Percentiles rank a stretch among this genome's conserved stretches.
These are phyloP conservation scores for Diaporthe amygdali DNA, from an alignment of 2,329 filamentous ascomycete genomes.

Conservation along the genomic window DNA sequence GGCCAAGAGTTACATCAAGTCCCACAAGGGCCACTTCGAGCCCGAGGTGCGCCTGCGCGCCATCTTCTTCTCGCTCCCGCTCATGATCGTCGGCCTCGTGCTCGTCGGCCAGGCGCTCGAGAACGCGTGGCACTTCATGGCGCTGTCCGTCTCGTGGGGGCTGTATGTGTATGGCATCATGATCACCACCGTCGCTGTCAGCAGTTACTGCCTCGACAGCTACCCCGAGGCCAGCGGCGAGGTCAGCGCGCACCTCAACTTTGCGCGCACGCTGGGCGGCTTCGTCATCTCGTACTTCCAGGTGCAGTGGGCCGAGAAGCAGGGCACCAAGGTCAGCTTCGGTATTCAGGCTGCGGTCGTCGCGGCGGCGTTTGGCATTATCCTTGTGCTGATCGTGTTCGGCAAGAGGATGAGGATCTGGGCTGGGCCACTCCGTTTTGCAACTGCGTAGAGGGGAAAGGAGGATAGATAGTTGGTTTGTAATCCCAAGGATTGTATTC, in stretches of 20 bases:
- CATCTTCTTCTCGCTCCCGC: slow-evolving; percentile 50
- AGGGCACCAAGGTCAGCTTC: slow-evolving; percentile 49
- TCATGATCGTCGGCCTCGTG: slow-evolving; percentile 55
- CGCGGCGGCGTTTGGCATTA: slow-evolving; percentile 31
- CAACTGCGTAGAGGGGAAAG: slow-evolving; percentile 29
- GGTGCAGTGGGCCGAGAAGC: slow-evolving; percentile 51
- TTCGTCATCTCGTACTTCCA: slow-evolving; percentile 60
- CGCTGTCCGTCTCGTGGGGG: slow-evolving; percentile 54
- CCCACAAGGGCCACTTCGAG: slow-evolving; percentile 58
- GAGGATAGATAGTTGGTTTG: background rate
- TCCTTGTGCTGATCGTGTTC: slow-evolving; percentile 33
- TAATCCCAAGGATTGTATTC: background rate
- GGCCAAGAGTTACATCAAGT: slow-evolving; percentile 47
- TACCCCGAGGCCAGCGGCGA: slow-evolving; percentile 62
- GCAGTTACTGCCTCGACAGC: slow-evolving; percentile 57
- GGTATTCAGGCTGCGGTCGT: slow-evolving; percentile 52
- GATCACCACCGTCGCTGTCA: slow-evolving; percentile 57
- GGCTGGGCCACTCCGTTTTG: slow-evolving; percentile 38
- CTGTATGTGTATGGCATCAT: slow-evolving; percentile 62
- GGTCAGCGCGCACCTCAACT: slow-evolving; percentile 57
- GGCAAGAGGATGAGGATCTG: slow-evolving; percentile 38
- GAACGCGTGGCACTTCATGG: slow-evolving; percentile 57
- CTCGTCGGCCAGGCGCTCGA: slow-evolving; percentile 58
- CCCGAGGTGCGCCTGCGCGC: slow-evolving; percentile 59
- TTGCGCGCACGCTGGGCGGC: slow-evolving; percentile 52